Base-by-base conservation (phyloP, 768 basidiomycete genomes). In the Trichaptum fuscoviolaceum region DNA sequence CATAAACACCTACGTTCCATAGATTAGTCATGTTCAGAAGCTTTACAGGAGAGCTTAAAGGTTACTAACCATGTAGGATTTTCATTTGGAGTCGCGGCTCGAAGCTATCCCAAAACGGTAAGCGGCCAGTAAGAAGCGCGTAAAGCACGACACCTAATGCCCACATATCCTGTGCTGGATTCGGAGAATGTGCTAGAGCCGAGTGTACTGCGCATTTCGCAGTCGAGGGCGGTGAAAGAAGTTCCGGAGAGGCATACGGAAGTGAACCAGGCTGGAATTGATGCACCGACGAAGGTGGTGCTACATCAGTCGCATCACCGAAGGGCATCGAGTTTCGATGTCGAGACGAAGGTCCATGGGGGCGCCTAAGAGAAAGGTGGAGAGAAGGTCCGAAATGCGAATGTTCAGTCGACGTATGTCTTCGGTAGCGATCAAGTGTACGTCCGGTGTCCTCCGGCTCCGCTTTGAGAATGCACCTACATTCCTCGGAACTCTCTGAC, bases 111-210 rank as follows among this genome's bases (percentile, higher is more conserved):
- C 74, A 78, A 75, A 98, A 98, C 0, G 97, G 97, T 7, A 99
- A 80, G n/a, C 82, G 80, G 2, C 95, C 95, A 0, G 88, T 88
- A 23, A 99, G 82, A 1, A 99, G 81, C 8, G 90, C 87, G 73
- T 95, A 93, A 1, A 99, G 86, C 69, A 97, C 83, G 65, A 95
- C 88, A 0, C 97, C 97, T 1, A 98, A 79, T 0, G 97, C 95
- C 97, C 97, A 99, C 30, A 99, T 88, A 69, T 99, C 97, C 73
- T 95, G 93, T 0, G 92, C 87, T 1, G 95, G 90, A 70, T 86
- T 78, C 0, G 85, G 83, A 8, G 64, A 64, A 18, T 23, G 67
- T 10, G 42, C n/a, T 20, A 26, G 35, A 52, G 34, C 26, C 3
- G 42, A 52, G 20, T 52, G 42, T 58, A 64, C 70, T 58, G 74